Evolutionary conservation across 352 stramenopile species (phyloP), one percentile per base, ranked within the genome.

Genomic region (Phytophthora uliginosa): DNA sequence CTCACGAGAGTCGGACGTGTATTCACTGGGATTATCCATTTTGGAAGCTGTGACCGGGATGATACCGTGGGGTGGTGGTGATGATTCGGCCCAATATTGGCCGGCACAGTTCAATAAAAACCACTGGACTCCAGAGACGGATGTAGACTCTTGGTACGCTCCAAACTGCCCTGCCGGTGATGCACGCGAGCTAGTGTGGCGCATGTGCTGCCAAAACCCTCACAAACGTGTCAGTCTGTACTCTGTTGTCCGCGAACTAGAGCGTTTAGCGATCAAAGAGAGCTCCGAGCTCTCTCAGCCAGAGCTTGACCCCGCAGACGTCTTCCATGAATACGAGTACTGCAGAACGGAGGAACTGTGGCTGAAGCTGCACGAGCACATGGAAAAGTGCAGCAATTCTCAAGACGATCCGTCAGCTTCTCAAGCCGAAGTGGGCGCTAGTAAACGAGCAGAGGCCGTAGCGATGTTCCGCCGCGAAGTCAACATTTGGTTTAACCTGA

Each of bases 21-120:
- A 69, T 38, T 74, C 66, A 18, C n/a, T 69, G 18, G 59, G 66
- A 17, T 58, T 74, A 47, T 69, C 59, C 66, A 74, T 74, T 57
- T 28, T 74, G 31, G 66, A 74, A 40, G 53, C 66, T 13, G 59
- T 69, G 59, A 69, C 59, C 3, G 47, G 33, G 3, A 45, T 56
- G n/a, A 40, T 47, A 15, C 64, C 64, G 5, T 71, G 64, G 64
- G 42, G 50, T 40, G 42, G 42, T 31, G 38, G 34, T 9, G 40
- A 53, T 53, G 47, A 53, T 53, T 53, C 47, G 26, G 47, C 18
- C 20, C 31, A n/a, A 13, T 17, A 53, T 28, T 53, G 47, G 47
- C 9, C 47, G 3, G 9, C 47, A 10, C 18, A 12, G 15, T 20
- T 22, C 18, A 45, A 33, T 53, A 47, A 64, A 26, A 2, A 28